Percentiles rank a stretch among this genome's conserved stretches.
Evolutionary conservation across 228 moss, liverwort and hornwort genomes (phyloP).

Genomic region (Sphagnum magellanicum): DNA sequence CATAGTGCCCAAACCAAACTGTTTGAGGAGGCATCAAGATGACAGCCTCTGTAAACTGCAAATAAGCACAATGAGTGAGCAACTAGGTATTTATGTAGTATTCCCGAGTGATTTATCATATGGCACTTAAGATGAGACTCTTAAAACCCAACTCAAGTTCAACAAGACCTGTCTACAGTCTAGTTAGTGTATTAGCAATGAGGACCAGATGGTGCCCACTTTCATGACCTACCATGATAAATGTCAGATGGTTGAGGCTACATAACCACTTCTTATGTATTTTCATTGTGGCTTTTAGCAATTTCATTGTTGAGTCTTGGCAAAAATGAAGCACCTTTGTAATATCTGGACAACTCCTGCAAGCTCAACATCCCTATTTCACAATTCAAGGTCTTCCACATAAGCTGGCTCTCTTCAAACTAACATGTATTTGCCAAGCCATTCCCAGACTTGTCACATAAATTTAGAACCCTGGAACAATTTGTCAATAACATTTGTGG

Average conservation of each 20-base stretch:
- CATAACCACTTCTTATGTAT: conserved; percentile 6
- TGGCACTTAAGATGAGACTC: neutral
- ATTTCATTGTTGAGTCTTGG: conserved; percentile 12
- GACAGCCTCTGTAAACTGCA: conserved; percentile 50
- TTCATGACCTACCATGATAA: conserved; percentile 4
- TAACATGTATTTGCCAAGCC: neutral
- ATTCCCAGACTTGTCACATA: neutral
- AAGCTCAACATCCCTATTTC: neutral
- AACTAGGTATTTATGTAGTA: neutral
- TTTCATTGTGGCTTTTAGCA: conserved; percentile 3
- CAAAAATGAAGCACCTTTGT: conserved; percentile 6
- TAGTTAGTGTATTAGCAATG: neutral
- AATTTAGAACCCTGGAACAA: neutral
- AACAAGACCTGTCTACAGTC: neutral
- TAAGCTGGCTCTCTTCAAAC: no score
- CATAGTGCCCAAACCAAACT: conserved; percentile 58
- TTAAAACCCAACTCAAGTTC: neutral
- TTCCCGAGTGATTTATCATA: neutral
- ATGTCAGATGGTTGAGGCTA: conserved; percentile 8
- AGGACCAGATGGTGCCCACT: neutral
- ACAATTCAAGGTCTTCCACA: no score
- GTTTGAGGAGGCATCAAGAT: conserved; percentile 43
- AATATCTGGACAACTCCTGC: conserved; percentile 8
- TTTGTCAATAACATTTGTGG: no score
- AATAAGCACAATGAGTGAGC: neutral